phyloP scores from a whole-genome alignment of 768 basidiomycete species.

The Podaxis sp. region DNA sequence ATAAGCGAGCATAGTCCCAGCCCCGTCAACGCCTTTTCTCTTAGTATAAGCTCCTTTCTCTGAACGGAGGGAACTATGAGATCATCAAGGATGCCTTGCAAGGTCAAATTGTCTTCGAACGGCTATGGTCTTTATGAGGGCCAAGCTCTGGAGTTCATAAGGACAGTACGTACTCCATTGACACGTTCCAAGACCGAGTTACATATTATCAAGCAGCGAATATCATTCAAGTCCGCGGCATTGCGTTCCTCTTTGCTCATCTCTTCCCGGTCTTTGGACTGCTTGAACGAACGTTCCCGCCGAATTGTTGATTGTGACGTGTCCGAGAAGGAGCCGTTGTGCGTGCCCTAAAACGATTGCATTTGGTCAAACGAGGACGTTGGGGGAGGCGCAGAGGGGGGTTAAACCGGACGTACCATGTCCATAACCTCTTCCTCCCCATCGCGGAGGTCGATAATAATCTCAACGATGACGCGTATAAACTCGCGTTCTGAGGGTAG shows the following conservation, averaged over 20 bases:
- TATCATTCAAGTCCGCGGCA: slow-evolving; percentile 68
- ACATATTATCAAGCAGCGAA: slow-evolving; percentile 81
- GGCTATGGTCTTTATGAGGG: slow-evolving; percentile 42
- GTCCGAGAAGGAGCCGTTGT: slow-evolving; percentile 11
- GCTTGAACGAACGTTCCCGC: slow-evolving; percentile 31
- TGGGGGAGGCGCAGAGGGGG: background rate
- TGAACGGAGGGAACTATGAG: slow-evolving; percentile 90
- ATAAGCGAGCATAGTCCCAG: slow-evolving; percentile 87
- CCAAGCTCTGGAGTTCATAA: background rate
- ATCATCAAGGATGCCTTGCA: slow-evolving; percentile 80
- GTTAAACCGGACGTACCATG: background rate
- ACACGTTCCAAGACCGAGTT: slow-evolving; percentile 90
- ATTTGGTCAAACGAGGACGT: background rate
- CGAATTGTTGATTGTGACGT: slow-evolving; percentile 26
- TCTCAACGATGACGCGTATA: slow-evolving; percentile 37
- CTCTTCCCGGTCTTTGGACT: slow-evolving; percentile 51
- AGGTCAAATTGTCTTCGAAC: slow-evolving; percentile 75
- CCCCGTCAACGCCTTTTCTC: slow-evolving; percentile 78
- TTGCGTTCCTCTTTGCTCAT: slow-evolving; percentile 67
- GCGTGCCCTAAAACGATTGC: slow-evolving; percentile 4
- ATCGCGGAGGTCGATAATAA: slow-evolving; percentile 37
- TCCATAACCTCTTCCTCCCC: slow-evolving; percentile 29
- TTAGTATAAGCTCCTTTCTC: slow-evolving; percentile 78
- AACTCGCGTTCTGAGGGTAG: slow-evolving; percentile 72
- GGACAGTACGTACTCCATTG: slow-evolving; percentile 66